These are phyloP conservation scores for Kwoniella sp. DNA, from an alignment of 768 basidiomycete genomes.

Conservation along the genomic window DNA sequence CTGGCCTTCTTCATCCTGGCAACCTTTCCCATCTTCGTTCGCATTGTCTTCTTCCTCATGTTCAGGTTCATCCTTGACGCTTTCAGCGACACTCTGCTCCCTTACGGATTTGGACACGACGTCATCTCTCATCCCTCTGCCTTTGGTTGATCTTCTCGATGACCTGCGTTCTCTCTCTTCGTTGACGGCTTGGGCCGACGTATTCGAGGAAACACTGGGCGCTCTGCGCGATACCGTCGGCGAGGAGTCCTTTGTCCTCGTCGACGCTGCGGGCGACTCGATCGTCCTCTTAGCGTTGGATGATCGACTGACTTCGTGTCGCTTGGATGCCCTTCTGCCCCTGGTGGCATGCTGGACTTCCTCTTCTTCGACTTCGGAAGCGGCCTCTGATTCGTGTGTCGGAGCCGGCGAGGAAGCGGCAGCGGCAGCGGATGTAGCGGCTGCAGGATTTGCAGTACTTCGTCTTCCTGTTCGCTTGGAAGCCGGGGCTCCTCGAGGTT, in stretches of 20 bases:
- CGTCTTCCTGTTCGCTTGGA: constrained; percentile 29
- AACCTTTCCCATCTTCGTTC: constrained; percentile 7
- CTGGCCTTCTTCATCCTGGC: constrained; percentile 11
- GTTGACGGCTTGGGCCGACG: constrained; percentile 23
- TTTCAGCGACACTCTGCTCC: constrained; percentile 28
- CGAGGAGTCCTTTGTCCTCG: constrained; percentile 31
- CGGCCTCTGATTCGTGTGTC: constrained; percentile 19
- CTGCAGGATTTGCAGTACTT: constrained; percentile 1
- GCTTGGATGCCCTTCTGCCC: constrained; percentile 21
- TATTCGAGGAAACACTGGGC: constrained; percentile 32
- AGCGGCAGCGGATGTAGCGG: background rate
- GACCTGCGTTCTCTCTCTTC: constrained; percentile 13
- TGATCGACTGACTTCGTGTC: background rate
- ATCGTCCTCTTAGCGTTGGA: constrained; percentile 9
- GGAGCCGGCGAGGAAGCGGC: constrained; percentile 1
- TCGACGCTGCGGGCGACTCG: constrained; percentile 29
- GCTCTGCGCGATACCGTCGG: constrained; percentile 38
- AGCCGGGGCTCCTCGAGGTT: constrained; percentile 27
- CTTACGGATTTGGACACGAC: constrained; percentile 27
- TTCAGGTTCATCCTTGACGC: constrained; percentile 27
- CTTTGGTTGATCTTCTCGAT: constrained; percentile 5
- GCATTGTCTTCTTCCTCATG: constrained; percentile 24
- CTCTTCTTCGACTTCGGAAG: constrained; percentile 24
- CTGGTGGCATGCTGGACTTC: constrained; percentile 23
- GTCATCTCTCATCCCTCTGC: constrained; percentile 25